A percentile compares a stretch with the other conserved stretches of the same genome.
These are phyloP conservation scores for Murraya koenigii DNA, from an alignment of 345 rosid genomes.

Conservation along the genomic window DNA sequence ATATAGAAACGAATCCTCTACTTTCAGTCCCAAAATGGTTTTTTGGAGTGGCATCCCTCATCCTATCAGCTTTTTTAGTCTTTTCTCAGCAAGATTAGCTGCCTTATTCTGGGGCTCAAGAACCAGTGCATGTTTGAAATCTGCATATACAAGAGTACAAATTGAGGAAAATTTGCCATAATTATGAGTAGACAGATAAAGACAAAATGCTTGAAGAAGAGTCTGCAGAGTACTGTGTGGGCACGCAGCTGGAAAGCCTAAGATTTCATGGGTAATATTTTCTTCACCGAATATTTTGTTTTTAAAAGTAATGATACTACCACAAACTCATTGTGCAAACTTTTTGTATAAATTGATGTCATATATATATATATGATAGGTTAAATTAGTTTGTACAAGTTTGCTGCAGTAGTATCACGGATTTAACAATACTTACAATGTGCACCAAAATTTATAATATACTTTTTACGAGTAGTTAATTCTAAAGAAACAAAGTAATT, in stretches of 20 bases:
- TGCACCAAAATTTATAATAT: too few species aligned
- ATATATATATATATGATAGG: too few species aligned
- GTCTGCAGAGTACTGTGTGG: not conserved
- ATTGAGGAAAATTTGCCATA: not conserved
- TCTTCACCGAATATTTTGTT: not conserved
- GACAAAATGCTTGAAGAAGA: not conserved
- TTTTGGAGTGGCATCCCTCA: constrained; percentile 15
- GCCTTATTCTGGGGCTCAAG: constrained; percentile 90
- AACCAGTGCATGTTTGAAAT: constrained; percentile 83
- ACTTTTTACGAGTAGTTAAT: not conserved
- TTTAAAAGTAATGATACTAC: too few species aligned
- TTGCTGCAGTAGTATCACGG: too few species aligned
- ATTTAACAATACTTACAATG: too few species aligned
- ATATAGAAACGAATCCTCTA: not conserved
- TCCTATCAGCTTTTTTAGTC: constrained; percentile 59
- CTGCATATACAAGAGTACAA: constrained; percentile 33
- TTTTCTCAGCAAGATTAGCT: constrained; percentile 58
- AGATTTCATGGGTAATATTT: not conserved
- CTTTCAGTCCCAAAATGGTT: not conserved
- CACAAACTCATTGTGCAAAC: too few species aligned
- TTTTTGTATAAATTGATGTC: too few species aligned
- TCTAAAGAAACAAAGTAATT: not conserved
- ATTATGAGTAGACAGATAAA: not conserved
- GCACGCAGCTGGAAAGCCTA: too few species aligned
- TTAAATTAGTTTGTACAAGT: too few species aligned